A percentile compares a stretch with the other conserved stretches of the same genome.
Conservation (phyloP, 495 filamentous ascomycete species). For the Lepidopterella palustris region DNA sequence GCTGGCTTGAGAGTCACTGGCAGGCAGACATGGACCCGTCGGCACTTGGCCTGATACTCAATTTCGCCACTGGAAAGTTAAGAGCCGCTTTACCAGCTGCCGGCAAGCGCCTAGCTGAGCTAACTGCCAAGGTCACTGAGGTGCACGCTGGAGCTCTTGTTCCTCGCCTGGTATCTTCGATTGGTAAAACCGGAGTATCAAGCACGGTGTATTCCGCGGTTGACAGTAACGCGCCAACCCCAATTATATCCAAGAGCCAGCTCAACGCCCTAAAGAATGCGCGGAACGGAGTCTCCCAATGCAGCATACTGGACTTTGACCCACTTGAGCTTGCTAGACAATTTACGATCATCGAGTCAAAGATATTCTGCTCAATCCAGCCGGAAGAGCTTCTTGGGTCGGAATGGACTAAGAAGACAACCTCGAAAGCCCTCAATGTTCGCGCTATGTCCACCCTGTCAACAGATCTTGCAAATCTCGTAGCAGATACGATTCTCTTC, state of each 20-base stretch:
- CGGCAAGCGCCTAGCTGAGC: slow-evolving; percentile 67
- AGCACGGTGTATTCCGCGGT: slow-evolving; percentile 56
- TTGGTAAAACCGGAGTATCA: slow-evolving; percentile 78
- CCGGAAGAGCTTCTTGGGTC: slow-evolving; percentile 90
- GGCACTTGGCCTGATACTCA: slow-evolving; percentile 65
- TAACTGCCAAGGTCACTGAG: slow-evolving; percentile 75
- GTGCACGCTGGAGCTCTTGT: slow-evolving; percentile 63
- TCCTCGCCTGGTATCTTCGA: slow-evolving; percentile 79
- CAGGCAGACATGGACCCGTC: slow-evolving; percentile 67
- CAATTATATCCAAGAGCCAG: slow-evolving; percentile 70
- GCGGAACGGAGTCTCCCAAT: slow-evolving; percentile 60
- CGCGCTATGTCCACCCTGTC: slow-evolving; percentile 90
- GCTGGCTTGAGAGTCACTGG: slow-evolving; percentile 97
- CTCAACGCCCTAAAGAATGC: slow-evolving; percentile 62
- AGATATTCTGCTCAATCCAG: slow-evolving; percentile 85
- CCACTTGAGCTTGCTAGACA: slow-evolving; percentile 88
- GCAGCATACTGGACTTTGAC: slow-evolving; percentile 88
- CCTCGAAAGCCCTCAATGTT: slow-evolving; percentile 78
- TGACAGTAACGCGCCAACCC: slow-evolving; percentile 63
- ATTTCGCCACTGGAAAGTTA: slow-evolving; percentile 72
- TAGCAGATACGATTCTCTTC: slow-evolving; percentile 90
- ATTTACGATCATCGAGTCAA: slow-evolving; percentile 87
- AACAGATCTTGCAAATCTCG: slow-evolving; percentile 84
- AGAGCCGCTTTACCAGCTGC: slow-evolving; percentile 62
- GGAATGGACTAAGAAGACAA: slow-evolving; percentile 85